phyloP scores from a whole-genome alignment of 2,329 filamentous ascomycete genomes.

The Corniculantispora saksenae region DNA sequence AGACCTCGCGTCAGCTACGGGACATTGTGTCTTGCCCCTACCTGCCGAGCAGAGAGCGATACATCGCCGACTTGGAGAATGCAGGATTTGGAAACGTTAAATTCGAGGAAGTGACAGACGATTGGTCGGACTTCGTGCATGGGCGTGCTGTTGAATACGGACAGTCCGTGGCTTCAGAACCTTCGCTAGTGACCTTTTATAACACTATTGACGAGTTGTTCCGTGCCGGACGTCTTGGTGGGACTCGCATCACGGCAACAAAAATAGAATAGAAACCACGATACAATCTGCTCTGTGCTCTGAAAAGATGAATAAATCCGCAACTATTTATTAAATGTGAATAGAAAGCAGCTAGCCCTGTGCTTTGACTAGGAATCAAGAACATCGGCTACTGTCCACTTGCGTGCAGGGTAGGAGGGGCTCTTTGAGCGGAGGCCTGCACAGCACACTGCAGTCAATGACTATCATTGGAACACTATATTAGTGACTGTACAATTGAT shows the following conservation, averaged over 20 bases:
- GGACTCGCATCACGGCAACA: conserved; percentile 19
- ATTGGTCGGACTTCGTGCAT: conserved; percentile 25
- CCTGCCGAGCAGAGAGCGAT: conserved; percentile 21
- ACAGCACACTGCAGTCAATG: no score
- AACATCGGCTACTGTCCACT: no score
- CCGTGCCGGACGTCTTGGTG: conserved; percentile 19
- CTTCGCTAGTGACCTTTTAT: conserved; percentile 21
- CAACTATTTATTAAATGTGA: no score
- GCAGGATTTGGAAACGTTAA: conserved; percentile 22
- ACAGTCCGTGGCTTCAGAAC: conserved; percentile 10
- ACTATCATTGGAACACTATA: no score
- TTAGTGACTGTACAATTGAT: no score
- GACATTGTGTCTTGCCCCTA: conserved; percentile 23
- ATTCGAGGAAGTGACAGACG: conserved; percentile 23
- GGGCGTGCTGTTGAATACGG: conserved; percentile 20
- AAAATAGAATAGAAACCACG: no score
- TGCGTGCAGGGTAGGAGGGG: no score
- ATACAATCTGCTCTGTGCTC: no score
- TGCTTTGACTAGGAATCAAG: no score
- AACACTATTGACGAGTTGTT: conserved; percentile 23
- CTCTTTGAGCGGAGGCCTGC: no score
- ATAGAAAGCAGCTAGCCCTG: no score
- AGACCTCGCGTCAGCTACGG: conserved; percentile 14
- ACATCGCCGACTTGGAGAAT: conserved; percentile 20
- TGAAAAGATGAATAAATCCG: no score